Percentiles rank a stretch among this genome's conserved stretches.
phyloP scores from a whole-genome alignment of 371 early-diverging fungal genomes.

The Zancudomyces culisetae region DNA sequence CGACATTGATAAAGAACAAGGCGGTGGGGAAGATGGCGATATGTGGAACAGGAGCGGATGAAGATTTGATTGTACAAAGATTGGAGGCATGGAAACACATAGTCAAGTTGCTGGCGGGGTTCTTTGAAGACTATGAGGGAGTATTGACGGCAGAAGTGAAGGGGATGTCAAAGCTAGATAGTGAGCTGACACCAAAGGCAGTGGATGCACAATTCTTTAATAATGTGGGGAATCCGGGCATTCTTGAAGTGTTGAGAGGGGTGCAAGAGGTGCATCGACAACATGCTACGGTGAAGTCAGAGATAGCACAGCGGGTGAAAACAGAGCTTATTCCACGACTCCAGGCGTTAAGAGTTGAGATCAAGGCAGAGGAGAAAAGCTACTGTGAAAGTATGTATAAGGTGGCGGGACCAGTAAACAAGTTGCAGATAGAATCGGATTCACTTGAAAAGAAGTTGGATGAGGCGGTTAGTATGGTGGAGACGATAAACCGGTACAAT shows the following conservation, averaged over 20 bases:
- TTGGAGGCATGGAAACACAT: slow-evolving; percentile 3
- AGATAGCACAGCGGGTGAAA: neutral
- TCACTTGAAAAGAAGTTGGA: neutral
- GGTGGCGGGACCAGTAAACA: neutral
- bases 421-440: slow-evolving; percentile 1
- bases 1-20: slow-evolving; percentile 1
- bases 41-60: neutral
- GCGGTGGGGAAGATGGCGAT: neutral
- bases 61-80: neutral
- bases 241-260: neutral
- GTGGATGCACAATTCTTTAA: slow-evolving; percentile 1
- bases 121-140: neutral
- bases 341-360: neutral
- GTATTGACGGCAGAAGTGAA: neutral
- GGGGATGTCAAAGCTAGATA: neutral
- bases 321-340: neutral
- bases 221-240: neutral
- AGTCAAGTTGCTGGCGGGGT: slow-evolving; percentile 1
- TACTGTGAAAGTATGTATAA: neutral
- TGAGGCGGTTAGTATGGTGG: neutral
- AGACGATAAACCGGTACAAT: neutral
- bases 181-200: neutral
- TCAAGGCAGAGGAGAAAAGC: neutral
- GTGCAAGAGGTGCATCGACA: neutral
- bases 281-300: too few relatives aligned